These are phyloP conservation scores for Gnetum montanum DNA, from an alignment of 75 land plant species.

Conservation along the genomic window DNA sequence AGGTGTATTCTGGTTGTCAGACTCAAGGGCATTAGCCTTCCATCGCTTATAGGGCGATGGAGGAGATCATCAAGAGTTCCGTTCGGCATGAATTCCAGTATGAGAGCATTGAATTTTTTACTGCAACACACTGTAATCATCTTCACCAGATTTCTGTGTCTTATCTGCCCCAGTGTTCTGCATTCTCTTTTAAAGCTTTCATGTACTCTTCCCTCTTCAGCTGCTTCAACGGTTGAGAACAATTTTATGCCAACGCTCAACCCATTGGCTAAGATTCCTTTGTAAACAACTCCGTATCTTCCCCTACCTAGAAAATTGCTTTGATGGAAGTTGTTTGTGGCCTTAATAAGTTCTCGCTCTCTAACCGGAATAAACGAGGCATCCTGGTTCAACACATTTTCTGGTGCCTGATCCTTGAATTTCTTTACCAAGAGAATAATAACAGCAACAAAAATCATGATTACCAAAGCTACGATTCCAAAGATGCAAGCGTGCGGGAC, in stretches of 20 bases:
- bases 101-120: conserved; percentile 10
- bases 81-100: conserved; percentile 24
- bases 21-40: no score
- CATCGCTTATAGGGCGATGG: background rate
- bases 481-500: conserved; percentile 38
- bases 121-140: conserved; percentile 5
- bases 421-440: background rate
- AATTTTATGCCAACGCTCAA: conserved; percentile 29
- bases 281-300: conserved; percentile 37
- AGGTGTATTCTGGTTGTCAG: conserved; percentile 14
- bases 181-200: conserved; percentile 4
- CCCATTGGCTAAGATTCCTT: conserved; percentile 11
- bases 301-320: conserved; percentile 37
- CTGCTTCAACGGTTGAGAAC: background rate
- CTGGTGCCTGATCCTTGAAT: background rate
- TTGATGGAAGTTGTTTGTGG: conserved; percentile 16
- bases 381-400: no score
- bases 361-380: no score
- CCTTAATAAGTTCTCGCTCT: background rate
- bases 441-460: background rate
- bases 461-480: no score
- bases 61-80: conserved; percentile 19
- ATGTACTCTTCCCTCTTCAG: background rate
- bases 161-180: conserved; percentile 5
- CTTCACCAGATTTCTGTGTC: conserved; percentile 13